phyloP scores from a whole-genome alignment of 208 protist species.

The Crithidia fasciculata region DNA sequence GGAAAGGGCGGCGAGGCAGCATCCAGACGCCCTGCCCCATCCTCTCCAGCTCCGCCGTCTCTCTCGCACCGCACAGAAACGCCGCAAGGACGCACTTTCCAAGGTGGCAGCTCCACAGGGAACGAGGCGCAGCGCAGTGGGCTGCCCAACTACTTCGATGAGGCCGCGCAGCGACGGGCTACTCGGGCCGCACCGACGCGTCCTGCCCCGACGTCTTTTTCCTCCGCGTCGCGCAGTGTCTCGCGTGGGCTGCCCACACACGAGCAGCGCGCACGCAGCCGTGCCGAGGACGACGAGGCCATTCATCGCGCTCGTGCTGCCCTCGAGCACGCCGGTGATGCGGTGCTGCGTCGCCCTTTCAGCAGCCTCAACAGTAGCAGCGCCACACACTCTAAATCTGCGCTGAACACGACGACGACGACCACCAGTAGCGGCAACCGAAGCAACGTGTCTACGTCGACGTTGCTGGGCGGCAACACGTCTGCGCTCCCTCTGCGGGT shows the following conservation, averaged over 20 bases:
- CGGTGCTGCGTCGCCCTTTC: conserved; percentile 42
- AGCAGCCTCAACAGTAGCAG: conserved; percentile 3
- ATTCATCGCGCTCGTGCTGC: conserved; percentile 42
- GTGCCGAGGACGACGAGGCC: conserved; percentile 34
- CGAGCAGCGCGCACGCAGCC: background rate
- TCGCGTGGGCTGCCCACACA: conserved; percentile 17
- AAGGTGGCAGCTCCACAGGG: no score
- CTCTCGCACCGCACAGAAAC: background rate
- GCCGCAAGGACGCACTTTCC: no score
- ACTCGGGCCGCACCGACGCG: conserved; percentile 6
- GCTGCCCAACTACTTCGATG: conserved; percentile 23
- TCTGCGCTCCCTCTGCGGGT: conserved; percentile 17
- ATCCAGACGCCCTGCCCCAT: background rate
- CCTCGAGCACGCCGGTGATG: conserved; percentile 28
- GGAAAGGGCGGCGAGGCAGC: background rate
- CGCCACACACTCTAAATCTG: background rate
- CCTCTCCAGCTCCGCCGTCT: background rate
- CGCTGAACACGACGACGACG: conserved; percentile 2
- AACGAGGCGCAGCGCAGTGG: background rate
- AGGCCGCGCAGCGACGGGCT: conserved; percentile 6
- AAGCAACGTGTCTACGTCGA: conserved; percentile 9
- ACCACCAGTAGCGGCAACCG: background rate
- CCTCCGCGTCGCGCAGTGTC: conserved; percentile 18
- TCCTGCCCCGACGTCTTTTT: conserved; percentile 2
- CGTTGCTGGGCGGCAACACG: conserved; percentile 22